Conservation (phyloP, 345 rosid species). For the Pugionium dolabratum region DNA sequence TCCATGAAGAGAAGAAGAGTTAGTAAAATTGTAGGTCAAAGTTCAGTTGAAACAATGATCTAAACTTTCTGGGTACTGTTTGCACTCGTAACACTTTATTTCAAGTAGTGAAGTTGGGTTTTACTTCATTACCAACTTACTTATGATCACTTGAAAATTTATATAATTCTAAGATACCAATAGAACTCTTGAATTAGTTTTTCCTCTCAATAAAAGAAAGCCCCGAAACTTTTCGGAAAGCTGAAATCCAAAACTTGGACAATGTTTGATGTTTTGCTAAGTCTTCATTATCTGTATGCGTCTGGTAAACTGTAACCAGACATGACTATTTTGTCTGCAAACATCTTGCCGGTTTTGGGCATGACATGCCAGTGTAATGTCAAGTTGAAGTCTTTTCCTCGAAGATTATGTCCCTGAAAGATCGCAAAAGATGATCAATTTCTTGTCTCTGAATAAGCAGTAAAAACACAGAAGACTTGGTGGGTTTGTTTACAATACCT, state of each 20-base stretch:
- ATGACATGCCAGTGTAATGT: slow-evolving; percentile 95
- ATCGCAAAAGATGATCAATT: slow-evolving; percentile 19
- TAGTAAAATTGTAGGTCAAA: slow-evolving; percentile 45
- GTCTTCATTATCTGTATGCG: slow-evolving; percentile 58
- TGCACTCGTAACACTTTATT: too few relatives aligned
- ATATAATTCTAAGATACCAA: too few relatives aligned
- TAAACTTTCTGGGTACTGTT: slow-evolving; percentile 1
- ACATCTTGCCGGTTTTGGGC: slow-evolving; percentile 97
- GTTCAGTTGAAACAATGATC: slow-evolving; percentile 44
- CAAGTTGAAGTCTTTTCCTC: slow-evolving; percentile 79
- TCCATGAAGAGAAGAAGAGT: slow-evolving; percentile 46
- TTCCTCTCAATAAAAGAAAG: slow-evolving; percentile 6
- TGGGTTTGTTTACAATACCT: slow-evolving; percentile 45
- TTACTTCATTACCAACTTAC: too few relatives aligned
- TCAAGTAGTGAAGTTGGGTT: too few relatives aligned
- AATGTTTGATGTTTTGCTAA: slow-evolving; percentile 4
- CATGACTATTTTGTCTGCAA: slow-evolving; percentile 69
- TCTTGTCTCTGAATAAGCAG: neutral
- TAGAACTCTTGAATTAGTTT: neutral
- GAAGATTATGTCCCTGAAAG: slow-evolving; percentile 76
- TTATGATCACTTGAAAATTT: too few relatives aligned
- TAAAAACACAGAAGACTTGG: neutral
- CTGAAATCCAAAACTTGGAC: slow-evolving; percentile 29
- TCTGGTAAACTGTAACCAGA: slow-evolving; percentile 76
- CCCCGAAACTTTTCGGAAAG: slow-evolving; percentile 8